Evolutionary conservation across 441 rosid genomes (phyloP).

Genomic region (Sinapis alba): DNA sequence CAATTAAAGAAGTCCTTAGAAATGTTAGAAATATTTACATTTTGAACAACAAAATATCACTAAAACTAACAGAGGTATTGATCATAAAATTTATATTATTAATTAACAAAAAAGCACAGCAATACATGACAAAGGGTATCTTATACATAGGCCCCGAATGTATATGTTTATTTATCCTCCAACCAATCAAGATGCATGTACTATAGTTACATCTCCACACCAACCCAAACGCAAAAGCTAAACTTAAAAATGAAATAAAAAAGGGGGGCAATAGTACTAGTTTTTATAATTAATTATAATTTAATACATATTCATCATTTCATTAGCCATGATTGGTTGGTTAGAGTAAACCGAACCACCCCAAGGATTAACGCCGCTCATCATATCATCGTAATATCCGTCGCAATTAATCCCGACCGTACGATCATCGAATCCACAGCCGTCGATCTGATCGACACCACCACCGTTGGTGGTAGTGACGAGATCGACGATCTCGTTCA

Average conservation of each 20-base stretch:
- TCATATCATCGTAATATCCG: conserved; percentile 39
- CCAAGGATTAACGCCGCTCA: conserved; percentile 46
- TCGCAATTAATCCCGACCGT: conserved; percentile 39
- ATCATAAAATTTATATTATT: no score
- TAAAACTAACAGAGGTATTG: neutral
- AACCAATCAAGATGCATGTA: conserved; percentile 40
- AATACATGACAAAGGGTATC: conserved; percentile 34
- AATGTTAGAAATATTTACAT: no score
- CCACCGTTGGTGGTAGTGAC: conserved; percentile 23
- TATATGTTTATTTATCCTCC: conserved; percentile 32
- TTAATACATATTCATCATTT: conserved; percentile 48
- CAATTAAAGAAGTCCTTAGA: no score
- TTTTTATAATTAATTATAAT: neutral
- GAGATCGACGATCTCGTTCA: conserved; percentile 45
- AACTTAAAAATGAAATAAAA: neutral
- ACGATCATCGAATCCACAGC: conserved; percentile 38
- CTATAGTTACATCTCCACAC: conserved; percentile 31
- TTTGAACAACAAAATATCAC: neutral
- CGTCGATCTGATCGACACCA: conserved; percentile 32
- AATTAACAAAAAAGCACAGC: conserved; percentile 9
- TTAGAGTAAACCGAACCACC: conserved; percentile 39
- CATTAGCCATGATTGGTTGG: conserved; percentile 50
- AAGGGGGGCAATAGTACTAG: conserved; percentile 24
- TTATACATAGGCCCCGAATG: conserved; percentile 26
- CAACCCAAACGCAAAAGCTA: conserved; percentile 31